phyloP scores from a whole-genome alignment of 345 rosid genomes.

The rapeseed (Brassica napus) region Da-Ae NC_063448.1:23465001-23465500 shows the following conservation, averaged over 20 bases:
- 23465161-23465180: slow-evolving; percentile 50
- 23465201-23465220: slow-evolving; percentile 47
- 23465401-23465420: slow-evolving; percentile 48
- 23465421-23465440: slow-evolving; percentile 54
- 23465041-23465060: slow-evolving; percentile 59
- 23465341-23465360: slow-evolving; percentile 41
- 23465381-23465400: slow-evolving; percentile 46
- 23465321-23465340: slow-evolving; percentile 51
- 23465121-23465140: slow-evolving; percentile 46
- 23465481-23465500: slow-evolving; percentile 47
- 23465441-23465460: slow-evolving; percentile 45
- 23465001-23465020: slow-evolving; percentile 42
- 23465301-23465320: slow-evolving; percentile 45
- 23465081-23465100: slow-evolving; percentile 57
- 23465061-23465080: slow-evolving; percentile 54
- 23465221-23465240: slow-evolving; percentile 46
- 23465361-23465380: slow-evolving; percentile 51
- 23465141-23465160: slow-evolving; percentile 8
- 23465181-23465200: slow-evolving; percentile 46
- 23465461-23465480: slow-evolving; percentile 43
- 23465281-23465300: slow-evolving; percentile 51
- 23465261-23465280: slow-evolving; percentile 40
- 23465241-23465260: slow-evolving; percentile 55
- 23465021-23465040: slow-evolving; percentile 53
- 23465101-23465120: slow-evolving; percentile 52